These are phyloP conservation scores for Articulospora tetracladia DNA, from an alignment of 495 filamentous ascomycete genomes.

Conservation along the genomic window DNA sequence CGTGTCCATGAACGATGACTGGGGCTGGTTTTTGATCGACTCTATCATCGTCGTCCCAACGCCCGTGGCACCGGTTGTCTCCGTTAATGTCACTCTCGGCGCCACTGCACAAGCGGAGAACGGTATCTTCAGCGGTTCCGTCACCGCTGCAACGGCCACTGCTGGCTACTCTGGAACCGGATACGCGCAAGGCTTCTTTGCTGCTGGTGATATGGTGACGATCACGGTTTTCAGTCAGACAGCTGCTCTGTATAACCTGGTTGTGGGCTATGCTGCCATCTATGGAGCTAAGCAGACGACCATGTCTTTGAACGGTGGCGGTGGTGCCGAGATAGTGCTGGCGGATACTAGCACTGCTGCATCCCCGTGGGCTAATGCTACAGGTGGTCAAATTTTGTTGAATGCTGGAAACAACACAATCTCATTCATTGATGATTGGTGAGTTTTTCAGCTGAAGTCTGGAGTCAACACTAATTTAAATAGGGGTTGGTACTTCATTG, in stretches of 20 bases:
- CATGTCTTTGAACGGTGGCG: slow-evolving; percentile 36
- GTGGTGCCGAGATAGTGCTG: slow-evolving; percentile 36
- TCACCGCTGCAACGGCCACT: not conserved
- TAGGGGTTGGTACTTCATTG: slow-evolving; percentile 32
- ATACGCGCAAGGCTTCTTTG: slow-evolving; percentile 40
- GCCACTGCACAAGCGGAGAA: slow-evolving; percentile 5
- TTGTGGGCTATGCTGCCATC: slow-evolving; percentile 34
- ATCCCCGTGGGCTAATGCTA: slow-evolving; percentile 24
- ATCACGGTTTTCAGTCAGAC: slow-evolving; percentile 30
- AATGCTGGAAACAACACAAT: slow-evolving; percentile 39
- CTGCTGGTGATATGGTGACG: slow-evolving; percentile 34
- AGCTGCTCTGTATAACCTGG: slow-evolving; percentile 35
- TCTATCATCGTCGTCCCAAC: slow-evolving; percentile 5
- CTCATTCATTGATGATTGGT: slow-evolving; percentile 43
- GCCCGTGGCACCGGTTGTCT: not conserved
- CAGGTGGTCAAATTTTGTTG: slow-evolving; percentile 39
- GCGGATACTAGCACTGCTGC: slow-evolving; percentile 17
- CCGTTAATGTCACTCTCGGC: slow-evolving; percentile 2
- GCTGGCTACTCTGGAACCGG: slow-evolving; percentile 30
- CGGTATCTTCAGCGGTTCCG: not conserved
- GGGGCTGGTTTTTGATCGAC: slow-evolving; percentile 9
- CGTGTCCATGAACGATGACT: not conserved
- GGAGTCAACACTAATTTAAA: not conserved
- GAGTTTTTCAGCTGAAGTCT: slow-evolving; percentile 27
- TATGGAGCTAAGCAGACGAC: slow-evolving; percentile 40